Conservation (phyloP, 2,329 filamentous ascomycete genomes). For the Fusarium vanettenii region DNA sequence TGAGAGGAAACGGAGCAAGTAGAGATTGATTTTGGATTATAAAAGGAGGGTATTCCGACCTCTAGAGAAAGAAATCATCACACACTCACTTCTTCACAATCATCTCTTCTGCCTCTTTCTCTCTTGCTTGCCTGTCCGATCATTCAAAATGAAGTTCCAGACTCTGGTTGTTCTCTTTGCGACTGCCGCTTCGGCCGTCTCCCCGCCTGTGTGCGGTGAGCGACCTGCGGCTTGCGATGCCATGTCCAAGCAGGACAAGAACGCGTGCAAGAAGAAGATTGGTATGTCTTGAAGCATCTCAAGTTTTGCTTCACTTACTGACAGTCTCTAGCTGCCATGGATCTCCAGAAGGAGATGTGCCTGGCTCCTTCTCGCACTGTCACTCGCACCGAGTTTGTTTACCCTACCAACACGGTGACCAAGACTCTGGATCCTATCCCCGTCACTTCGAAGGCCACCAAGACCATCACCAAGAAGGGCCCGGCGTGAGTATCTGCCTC, state of each 20-base stretch:
- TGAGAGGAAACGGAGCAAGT: neutral
- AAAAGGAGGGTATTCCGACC: neutral
- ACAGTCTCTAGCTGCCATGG: neutral
- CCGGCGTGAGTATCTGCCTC: too few relatives aligned
- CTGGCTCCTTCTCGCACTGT: neutral
- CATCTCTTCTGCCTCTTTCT: neutral
- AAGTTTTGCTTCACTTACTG: neutral
- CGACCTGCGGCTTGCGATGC: neutral
- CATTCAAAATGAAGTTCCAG: neutral
- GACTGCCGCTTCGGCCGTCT: neutral
- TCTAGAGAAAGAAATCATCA: neutral
- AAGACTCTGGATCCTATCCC: neutral
- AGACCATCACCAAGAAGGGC: neutral
- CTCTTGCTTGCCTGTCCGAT: neutral
- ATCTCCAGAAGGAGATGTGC: neutral
- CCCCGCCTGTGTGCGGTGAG: neutral
- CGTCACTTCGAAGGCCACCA: neutral
- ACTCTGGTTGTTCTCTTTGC: neutral
- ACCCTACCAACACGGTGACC: neutral
- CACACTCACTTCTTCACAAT: neutral
- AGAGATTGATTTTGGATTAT: neutral
- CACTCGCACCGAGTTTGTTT: neutral
- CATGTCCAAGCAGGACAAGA: neutral
- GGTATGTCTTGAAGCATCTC: neutral
- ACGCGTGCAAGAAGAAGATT: neutral